phyloP scores from a whole-genome alignment of 2,329 filamentous ascomycete species.

The Zasmidium cellare region DNA sequence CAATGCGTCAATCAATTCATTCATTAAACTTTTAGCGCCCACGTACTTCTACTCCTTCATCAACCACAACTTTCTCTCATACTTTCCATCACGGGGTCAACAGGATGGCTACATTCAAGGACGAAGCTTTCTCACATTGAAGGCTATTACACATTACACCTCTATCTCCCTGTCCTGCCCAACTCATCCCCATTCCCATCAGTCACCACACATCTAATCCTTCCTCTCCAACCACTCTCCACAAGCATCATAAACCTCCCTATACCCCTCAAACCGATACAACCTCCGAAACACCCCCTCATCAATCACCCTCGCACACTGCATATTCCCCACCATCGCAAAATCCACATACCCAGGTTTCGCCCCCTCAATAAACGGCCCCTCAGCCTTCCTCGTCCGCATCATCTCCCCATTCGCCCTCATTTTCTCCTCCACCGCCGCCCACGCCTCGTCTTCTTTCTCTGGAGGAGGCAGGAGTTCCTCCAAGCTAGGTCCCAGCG shows the following conservation, averaged over 20 bases:
- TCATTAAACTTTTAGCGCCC: neutral
- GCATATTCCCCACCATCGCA: neutral
- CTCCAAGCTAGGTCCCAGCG: neutral
- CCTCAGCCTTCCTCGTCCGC: neutral
- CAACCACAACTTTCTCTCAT: too few relatives aligned
- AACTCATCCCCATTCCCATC: too few relatives aligned
- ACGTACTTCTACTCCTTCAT: neutral
- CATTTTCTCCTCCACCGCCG: neutral
- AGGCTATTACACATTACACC: too few relatives aligned
- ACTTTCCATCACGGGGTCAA: too few relatives aligned
- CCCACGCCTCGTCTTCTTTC: neutral
- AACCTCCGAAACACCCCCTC: neutral
- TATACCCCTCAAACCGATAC: neutral
- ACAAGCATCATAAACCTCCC: constrained; percentile 5
- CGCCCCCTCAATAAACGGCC: neutral
- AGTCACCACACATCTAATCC: neutral
- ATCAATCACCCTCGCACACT: constrained; percentile 3
- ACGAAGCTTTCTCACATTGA: too few relatives aligned
- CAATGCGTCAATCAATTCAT: neutral
- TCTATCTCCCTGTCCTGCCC: too few relatives aligned
- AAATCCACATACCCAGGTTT: neutral
- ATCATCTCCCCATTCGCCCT: neutral
- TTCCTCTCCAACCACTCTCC: constrained; percentile 2
- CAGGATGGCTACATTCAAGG: too few relatives aligned
- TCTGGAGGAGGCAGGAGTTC: neutral